Evolutionary conservation across 139 green algal genomes (phyloP).

Genomic region (Chlorella sp.): DNA sequence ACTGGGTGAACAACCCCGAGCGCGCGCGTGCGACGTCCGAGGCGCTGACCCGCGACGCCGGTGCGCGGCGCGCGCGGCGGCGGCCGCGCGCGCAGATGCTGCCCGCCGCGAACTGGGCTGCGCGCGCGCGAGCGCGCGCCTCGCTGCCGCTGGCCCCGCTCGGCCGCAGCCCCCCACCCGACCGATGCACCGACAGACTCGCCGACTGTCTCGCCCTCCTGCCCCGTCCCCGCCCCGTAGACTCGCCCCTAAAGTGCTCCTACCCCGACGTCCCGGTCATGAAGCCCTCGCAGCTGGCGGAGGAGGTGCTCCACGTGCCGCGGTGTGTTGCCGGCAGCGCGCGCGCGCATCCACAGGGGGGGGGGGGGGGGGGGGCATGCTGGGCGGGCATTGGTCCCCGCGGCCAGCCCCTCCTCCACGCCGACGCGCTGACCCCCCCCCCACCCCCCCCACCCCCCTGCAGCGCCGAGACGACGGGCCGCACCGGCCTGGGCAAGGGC

Average conservation of each 20-base stretch:
- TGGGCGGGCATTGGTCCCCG: not conserved
- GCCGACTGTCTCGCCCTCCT: too few relatives aligned
- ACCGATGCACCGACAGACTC: too few relatives aligned
- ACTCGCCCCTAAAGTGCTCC: conserved; percentile 18
- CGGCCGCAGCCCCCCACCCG: too few relatives aligned
- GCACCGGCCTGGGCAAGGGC: conserved; percentile 6
- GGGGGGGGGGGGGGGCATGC: not conserved
- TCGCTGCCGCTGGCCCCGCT: too few relatives aligned
- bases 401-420: not conserved
- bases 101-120: too few relatives aligned
- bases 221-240: too few relatives aligned
- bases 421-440: not conserved
- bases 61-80: too few relatives aligned
- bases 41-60: conserved; percentile 41
- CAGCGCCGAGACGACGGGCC: not conserved
- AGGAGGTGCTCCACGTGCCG: conserved; percentile 9
- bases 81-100: too few relatives aligned
- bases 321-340: not conserved
- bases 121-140: too few relatives aligned
- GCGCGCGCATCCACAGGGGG: not conserved
- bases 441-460: not conserved
- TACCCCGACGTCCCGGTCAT: conserved; percentile 17
- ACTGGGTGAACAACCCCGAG: conserved; percentile 46
- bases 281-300: conserved; percentile 18
- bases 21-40: conserved; percentile 29